phyloP scores from a whole-genome alignment of 352 stramenopile genomes.

The Phytophthora sp. region DNA sequence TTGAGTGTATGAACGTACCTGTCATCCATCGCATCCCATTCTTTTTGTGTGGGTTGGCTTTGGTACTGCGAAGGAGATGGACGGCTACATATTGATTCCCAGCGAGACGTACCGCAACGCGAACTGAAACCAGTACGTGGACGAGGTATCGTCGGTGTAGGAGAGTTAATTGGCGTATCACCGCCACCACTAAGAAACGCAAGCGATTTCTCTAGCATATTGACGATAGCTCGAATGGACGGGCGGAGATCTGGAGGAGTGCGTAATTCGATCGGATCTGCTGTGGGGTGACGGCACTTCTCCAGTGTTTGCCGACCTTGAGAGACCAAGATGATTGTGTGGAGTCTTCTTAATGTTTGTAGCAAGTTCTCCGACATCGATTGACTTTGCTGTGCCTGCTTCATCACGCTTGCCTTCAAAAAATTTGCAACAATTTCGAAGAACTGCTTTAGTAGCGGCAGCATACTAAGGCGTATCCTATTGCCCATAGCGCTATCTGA shows the following conservation, averaged over 20 bases:
- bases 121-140: conserved; percentile 31
- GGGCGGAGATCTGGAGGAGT: conserved; percentile 64
- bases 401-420: conserved; percentile 48
- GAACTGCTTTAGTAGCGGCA: conserved; percentile 52
- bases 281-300: conserved; percentile 55
- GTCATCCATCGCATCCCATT: conserved; percentile 54
- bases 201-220: conserved; percentile 44
- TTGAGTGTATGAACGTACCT: conserved; percentile 23
- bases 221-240: conserved; percentile 61
- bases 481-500: conserved; percentile 10
- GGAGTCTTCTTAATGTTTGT: conserved; percentile 50
- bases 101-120: conserved; percentile 23
- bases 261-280: conserved; percentile 62
- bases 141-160: conserved; percentile 1
- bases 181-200: conserved; percentile 21
- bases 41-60: conserved; percentile 23
- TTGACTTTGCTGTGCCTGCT: conserved; percentile 42
- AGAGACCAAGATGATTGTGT: conserved; percentile 72
- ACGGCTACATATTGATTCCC: conserved; percentile 21
- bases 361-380: conserved; percentile 44
- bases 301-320: conserved; percentile 51
- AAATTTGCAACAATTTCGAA: conserved; percentile 58
- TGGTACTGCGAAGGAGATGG: conserved; percentile 8
- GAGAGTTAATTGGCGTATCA: conserved; percentile 2
- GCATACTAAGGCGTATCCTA: conserved; percentile 18